Base-by-base conservation (phyloP, 2,329 filamentous ascomycete species). In the Aspergillus candidus region DNA sequence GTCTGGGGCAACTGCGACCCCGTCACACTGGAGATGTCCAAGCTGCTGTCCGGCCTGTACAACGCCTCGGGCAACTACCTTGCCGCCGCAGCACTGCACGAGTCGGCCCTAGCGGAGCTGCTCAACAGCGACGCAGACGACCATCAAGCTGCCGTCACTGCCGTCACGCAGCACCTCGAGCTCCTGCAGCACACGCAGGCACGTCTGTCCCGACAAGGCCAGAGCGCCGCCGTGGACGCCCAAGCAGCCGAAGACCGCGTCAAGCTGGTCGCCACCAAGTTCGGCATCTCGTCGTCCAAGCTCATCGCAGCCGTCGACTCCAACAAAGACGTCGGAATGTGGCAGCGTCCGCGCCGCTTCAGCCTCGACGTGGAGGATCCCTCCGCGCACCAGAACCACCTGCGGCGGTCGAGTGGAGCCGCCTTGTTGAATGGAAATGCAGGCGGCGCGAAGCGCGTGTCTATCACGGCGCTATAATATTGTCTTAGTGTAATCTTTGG, bases 1-100 rank as follows among this genome's bases (percentile, higher is more conserved):
- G 73, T 74, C 5, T 74, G 74, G 58, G 75, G 75, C 4, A 67
- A 68, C 27, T 66, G 68, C 7, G 69, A 75, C 35, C 65, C 66
- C 0, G 63, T 71, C 22, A 76, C 74, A 0, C 56, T 77, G 41
- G 70, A 76, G 42, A 72, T 74, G 51, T 74, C 68, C 48, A 69
- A 71, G 50, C 61, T 77, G 10, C 68, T 78, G 4, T 72, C 73
- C 0, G 63, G 71, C 31, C 65, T 78, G 1, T 77, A 73, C 63
- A 75, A 72, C 5, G 62, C 61, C 0, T 62, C 61, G 0, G 55
- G 55, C 0, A 56, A 65, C 43, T 50, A 64, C 46, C 52, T 59
- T 11, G 57, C 61, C 1, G 61, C 62, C 0, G 56, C 55, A 0
- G 51, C 60, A 2, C 44, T 65, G 32, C 62, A 65, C 43, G 62